These are phyloP conservation scores for Lipomyces sp. DNA, from an alignment of 805 yeast species.

Conservation along the genomic window DNA sequence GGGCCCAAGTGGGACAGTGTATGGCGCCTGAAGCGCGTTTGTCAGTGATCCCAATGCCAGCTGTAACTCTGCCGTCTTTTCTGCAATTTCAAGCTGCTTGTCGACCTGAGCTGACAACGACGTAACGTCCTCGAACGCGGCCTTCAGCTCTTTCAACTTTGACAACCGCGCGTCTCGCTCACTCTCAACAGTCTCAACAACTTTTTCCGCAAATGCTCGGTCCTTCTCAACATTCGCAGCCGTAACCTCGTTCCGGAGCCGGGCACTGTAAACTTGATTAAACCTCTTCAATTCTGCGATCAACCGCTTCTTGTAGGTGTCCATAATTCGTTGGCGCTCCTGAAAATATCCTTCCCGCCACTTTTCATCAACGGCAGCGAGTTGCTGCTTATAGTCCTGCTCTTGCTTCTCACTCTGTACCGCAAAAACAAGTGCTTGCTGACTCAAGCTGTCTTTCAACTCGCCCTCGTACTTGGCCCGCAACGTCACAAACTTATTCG, in stretches of 20 bases:
- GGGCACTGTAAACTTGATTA: constrained; percentile 51
- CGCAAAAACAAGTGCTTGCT: constrained; percentile 45
- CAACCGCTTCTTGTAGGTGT: constrained; percentile 62
- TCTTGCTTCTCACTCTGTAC: constrained; percentile 38
- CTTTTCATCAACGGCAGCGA: constrained; percentile 55
- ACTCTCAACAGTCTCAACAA: constrained; percentile 61
- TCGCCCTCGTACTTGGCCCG: constrained; percentile 36
- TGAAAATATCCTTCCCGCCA: constrained; percentile 64
- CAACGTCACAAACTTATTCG: constrained; percentile 27
- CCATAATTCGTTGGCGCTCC: constrained; percentile 65
- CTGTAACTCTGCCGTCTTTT: constrained; percentile 51
- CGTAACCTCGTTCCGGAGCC: constrained; percentile 49
- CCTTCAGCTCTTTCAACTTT: constrained; percentile 64
- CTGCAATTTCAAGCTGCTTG: constrained; percentile 48
- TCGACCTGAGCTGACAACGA: constrained; percentile 48
- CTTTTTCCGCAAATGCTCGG: constrained; percentile 63
- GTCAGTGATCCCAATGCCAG: constrained; percentile 53
- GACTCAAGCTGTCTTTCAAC: constrained; percentile 39
- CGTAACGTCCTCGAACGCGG: constrained; percentile 61
- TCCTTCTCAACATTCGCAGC: constrained; percentile 70
- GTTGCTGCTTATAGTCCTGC: constrained; percentile 42
- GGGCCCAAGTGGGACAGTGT: constrained; percentile 48
- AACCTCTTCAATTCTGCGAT: constrained; percentile 69
- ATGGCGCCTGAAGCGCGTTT: constrained; percentile 49
- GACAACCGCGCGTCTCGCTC: constrained; percentile 83